These are phyloP conservation scores for Schwanniomyces polymorphus DNA, from an alignment of 805 yeast genomes.

Conservation along the genomic window DNA sequence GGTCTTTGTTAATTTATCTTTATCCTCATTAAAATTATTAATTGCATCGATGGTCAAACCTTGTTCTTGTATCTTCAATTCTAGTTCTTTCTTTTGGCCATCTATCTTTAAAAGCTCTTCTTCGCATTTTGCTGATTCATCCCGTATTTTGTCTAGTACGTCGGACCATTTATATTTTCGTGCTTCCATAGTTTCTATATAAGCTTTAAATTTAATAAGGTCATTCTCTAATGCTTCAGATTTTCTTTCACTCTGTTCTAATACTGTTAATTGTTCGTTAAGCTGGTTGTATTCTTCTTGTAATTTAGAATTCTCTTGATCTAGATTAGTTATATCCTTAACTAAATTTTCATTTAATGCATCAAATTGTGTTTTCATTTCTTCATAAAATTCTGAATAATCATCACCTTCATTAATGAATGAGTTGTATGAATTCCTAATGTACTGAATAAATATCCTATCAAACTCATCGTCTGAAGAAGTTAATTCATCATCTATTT, in stretches of 20 bases:
- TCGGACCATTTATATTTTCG: slow-evolving; percentile 65
- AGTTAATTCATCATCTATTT: slow-evolving; percentile 23
- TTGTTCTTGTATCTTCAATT: slow-evolving; percentile 43
- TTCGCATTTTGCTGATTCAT: slow-evolving; percentile 50
- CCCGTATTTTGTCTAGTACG: slow-evolving; percentile 54
- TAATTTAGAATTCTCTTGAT: slow-evolving; percentile 40
- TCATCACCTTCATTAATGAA: slow-evolving; percentile 68
- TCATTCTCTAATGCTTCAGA: slow-evolving; percentile 68
- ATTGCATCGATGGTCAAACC: slow-evolving; percentile 65
- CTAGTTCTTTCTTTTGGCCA: slow-evolving; percentile 38
- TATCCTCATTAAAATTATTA: slow-evolving; percentile 60
- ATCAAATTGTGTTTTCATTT: slow-evolving; percentile 57
- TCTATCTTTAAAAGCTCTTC: slow-evolving; percentile 42
- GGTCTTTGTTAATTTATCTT: slow-evolving; percentile 55
- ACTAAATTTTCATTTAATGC: slow-evolving; percentile 50
- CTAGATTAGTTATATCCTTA: slow-evolving; percentile 42
- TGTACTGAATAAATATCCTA: slow-evolving; percentile 57
- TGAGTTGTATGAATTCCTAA: slow-evolving; percentile 64
- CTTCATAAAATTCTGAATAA: slow-evolving; percentile 52
- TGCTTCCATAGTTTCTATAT: slow-evolving; percentile 64
- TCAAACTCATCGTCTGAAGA: slow-evolving; percentile 48
- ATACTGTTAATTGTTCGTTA: slow-evolving; percentile 43
- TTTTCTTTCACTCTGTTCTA: slow-evolving; percentile 56
- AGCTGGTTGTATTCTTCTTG: slow-evolving; percentile 40
- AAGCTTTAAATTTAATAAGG: slow-evolving; percentile 66